Percentiles rank a stretch among this genome's conserved stretches.
Conservation (phyloP, 2,329 filamentous ascomycete species). For the Aspergillus sp. region DNA sequence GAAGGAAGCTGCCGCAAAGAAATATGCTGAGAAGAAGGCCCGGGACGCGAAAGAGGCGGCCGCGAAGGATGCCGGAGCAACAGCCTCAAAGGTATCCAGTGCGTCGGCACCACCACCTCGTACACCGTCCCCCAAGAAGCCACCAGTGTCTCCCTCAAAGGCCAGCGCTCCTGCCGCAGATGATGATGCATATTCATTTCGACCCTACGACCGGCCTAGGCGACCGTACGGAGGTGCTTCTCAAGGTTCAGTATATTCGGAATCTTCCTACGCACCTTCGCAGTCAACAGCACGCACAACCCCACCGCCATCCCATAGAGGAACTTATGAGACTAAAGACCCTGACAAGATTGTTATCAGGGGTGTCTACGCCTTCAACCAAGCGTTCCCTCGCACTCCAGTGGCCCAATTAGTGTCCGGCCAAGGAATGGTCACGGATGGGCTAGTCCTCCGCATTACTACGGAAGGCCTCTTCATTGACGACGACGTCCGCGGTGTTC, state of each 20-base stretch:
- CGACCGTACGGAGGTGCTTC: slow-evolving; percentile 60
- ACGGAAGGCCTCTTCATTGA: slow-evolving; percentile 97
- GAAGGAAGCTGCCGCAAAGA: slow-evolving; percentile 41
- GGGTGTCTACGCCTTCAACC: slow-evolving; percentile 90
- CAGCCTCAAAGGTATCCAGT: slow-evolving; percentile 28
- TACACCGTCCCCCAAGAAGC: slow-evolving; percentile 42
- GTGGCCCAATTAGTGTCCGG: slow-evolving; percentile 86
- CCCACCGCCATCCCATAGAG: slow-evolving; percentile 74
- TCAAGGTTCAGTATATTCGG: slow-evolving; percentile 72
- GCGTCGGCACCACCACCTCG: slow-evolving; percentile 26
- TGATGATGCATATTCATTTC: slow-evolving; percentile 69
- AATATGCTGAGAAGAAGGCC: slow-evolving; percentile 39
- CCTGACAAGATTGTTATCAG: slow-evolving; percentile 95
- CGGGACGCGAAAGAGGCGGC: slow-evolving; percentile 32
- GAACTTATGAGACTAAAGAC: slow-evolving; percentile 81
- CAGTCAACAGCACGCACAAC: slow-evolving; percentile 81
- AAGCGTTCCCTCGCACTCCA: slow-evolving; percentile 82
- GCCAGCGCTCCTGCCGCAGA: slow-evolving; percentile 51
- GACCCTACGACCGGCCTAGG: slow-evolving; percentile 72
- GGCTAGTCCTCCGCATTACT: slow-evolving; percentile 85
- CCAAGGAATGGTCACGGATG: slow-evolving; percentile 83
- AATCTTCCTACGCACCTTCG: slow-evolving; percentile 82
- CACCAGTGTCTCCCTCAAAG: slow-evolving; percentile 23
- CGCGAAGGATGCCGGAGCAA: slow-evolving; percentile 26
- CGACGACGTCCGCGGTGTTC: slow-evolving; percentile 84